Evolutionary conservation across 257 asterid genomes (phyloP), one percentile per base, ranked within the genome.

Genomic region (Leptodermis oblonga): DNA sequence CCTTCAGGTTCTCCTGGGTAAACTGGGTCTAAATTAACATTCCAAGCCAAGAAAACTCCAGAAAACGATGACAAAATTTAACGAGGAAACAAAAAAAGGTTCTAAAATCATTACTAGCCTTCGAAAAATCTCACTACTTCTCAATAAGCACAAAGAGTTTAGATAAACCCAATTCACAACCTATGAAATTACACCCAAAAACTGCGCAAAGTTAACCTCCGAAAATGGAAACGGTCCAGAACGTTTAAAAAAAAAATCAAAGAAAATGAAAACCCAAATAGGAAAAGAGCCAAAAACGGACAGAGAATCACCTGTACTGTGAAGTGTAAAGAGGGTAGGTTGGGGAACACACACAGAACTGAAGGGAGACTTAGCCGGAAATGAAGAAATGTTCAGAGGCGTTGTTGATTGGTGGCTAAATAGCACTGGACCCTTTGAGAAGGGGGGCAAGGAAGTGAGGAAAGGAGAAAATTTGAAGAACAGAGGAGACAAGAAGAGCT

Each of bases 281-380:
- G 42, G 26, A 53, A 69, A 33, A 56, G n/a, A n/a, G 3, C 20
- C 4, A 41, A 70, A 64, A 41, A 20, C 31, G 25, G 39, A 15
- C 42, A 14, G 22, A 62, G 65, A 15, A 37, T 70, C 78, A 89
- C 96, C 95, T 45, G 83, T 41, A 64, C 85, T 75, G 18, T 22
- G 77, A 34, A 73, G 56, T 33, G 69, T 33, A 37, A 79, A 70
- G 76, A 65, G 61, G 43, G 79, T 37, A 62, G 14, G 79, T 11
- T 70, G 79, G 45, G 73, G 76, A 60, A 14, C 31, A 36, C 43
- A 83, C 72, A 75, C 71, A 69, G 77, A 75, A 41, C 60, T 26
- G 56, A n/a, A 45, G 7, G 65, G 74, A 68, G 70, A 74, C 72
- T 77, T 74, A 36, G 76, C 53, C 39, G 73, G 41, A 70, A 70